phyloP scores from a whole-genome alignment of 2,329 filamentous ascomycete species.

The Sporothrix dimorphospora region DNA sequence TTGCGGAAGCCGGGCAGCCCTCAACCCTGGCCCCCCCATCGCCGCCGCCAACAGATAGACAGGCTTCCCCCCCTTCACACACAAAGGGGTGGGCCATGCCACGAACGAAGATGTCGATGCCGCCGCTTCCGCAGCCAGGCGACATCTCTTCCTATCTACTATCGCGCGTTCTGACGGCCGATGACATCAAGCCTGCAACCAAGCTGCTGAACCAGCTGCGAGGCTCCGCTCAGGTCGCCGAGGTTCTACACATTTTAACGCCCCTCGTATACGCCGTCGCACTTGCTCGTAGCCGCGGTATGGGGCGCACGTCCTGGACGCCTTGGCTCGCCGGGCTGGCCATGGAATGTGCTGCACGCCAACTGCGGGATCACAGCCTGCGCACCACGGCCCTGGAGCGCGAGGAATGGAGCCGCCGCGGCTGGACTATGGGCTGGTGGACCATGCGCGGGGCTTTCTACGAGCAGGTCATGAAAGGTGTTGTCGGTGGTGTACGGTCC shows the following conservation, averaged over 20 bases:
- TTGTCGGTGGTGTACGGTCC: conserved; percentile 73
- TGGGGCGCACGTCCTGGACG: conserved; percentile 67
- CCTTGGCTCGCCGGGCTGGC: conserved; percentile 88
- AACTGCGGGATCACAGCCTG: conserved; percentile 73
- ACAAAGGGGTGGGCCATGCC: conserved; percentile 84
- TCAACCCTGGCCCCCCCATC: conserved; percentile 26
- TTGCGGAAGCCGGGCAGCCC: not conserved
- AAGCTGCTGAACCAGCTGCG: conserved; percentile 82
- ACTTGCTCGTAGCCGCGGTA: conserved; percentile 59
- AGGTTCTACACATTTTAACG: conserved; percentile 88
- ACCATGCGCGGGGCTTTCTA: conserved; percentile 95
- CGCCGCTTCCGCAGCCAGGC: conserved; percentile 75
- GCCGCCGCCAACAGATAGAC: conserved; percentile 33
- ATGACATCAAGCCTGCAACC: conserved; percentile 92
- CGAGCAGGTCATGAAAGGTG: conserved; percentile 80
- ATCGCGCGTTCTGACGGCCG: conserved; percentile 86
- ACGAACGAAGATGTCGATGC: conserved; percentile 84
- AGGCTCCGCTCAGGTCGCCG: conserved; percentile 74
- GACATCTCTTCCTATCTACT: conserved; percentile 88
- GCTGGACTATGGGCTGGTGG: conserved; percentile 95
- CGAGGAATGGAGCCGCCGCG: conserved; percentile 85
- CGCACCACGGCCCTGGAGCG: conserved; percentile 85
- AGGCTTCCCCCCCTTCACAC: conserved; percentile 41
- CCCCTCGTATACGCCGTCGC: conserved; percentile 85
- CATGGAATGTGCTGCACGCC: conserved; percentile 86